These are phyloP conservation scores for Daldinia caldariorum DNA, from an alignment of 495 filamentous ascomycete species.

Conservation along the genomic window DNA sequence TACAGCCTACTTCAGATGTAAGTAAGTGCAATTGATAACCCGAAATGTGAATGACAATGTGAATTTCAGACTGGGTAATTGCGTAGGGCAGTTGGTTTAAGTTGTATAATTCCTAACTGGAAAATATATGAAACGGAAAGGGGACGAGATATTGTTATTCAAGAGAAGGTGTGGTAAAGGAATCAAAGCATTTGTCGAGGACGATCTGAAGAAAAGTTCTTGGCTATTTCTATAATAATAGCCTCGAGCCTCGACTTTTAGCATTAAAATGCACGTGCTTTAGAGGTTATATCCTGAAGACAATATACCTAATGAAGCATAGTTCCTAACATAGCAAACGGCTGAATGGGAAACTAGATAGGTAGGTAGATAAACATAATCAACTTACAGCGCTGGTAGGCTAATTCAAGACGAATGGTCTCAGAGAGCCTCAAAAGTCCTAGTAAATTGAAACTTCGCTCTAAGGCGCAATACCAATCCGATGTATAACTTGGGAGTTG, in stretches of 20 bases:
- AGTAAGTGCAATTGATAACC: neutral
- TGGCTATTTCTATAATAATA: neutral
- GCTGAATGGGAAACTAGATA: no score
- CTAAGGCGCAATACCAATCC: neutral
- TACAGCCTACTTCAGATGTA: neutral
- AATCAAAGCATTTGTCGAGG: neutral
- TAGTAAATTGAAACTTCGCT: neutral
- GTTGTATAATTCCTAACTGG: neutral
- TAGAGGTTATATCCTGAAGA: neutral
- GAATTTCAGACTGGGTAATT: neutral
- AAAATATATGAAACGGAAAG: neutral
- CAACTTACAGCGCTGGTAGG: slow-evolving; percentile 17
- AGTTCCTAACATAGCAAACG: neutral
- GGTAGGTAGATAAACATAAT: neutral
- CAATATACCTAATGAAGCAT: neutral
- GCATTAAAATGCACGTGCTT: neutral
- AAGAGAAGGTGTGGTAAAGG: neutral
- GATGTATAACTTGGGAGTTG: neutral
- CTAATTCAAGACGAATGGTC: neutral
- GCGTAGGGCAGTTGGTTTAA: neutral
- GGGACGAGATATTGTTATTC: neutral
- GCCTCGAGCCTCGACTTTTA: neutral
- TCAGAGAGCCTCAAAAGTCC: neutral
- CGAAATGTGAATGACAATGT: neutral
- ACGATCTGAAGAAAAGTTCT: neutral